Percentiles rank a stretch among this genome's conserved stretches.
phyloP scores from a whole-genome alignment of 257 asterid genomes.

The Jaltomata sinuosa region DNA sequence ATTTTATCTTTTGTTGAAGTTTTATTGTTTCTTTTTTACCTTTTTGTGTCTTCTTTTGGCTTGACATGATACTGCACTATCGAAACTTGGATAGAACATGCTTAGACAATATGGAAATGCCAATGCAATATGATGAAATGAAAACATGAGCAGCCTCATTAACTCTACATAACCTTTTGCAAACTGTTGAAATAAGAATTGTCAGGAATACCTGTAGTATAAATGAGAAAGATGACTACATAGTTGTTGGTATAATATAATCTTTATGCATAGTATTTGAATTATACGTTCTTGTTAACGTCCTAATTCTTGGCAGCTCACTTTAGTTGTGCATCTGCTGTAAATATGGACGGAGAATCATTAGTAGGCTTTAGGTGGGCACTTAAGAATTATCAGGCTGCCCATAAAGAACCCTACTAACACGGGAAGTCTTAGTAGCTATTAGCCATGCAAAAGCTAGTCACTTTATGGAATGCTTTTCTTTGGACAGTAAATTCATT shows the following conservation, averaged over 20 bases:
- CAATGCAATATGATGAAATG: neutral
- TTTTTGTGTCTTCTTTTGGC: neutral
- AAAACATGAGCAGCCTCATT: neutral
- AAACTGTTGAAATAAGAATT: neutral
- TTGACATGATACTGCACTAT: neutral
- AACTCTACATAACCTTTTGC: neutral
- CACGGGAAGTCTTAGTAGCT: slow-evolving; percentile 10
- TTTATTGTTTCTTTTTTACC: too few species aligned
- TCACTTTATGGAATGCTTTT: neutral
- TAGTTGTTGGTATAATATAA: neutral
- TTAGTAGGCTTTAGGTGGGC: slow-evolving; percentile 65
- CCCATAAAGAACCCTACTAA: slow-evolving; percentile 54
- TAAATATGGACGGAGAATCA: slow-evolving; percentile 65
- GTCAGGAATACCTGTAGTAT: neutral
- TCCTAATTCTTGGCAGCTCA: slow-evolving; percentile 72
- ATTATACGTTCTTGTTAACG: neutral
- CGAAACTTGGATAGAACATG: neutral
- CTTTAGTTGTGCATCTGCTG: slow-evolving; percentile 58
- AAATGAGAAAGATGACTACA: neutral
- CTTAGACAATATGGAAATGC: neutral
- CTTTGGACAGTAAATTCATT: neutral
- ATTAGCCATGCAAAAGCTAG: neutral
- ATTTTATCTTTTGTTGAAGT: too few species aligned
- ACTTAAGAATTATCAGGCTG: slow-evolving; percentile 22
- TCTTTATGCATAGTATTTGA: neutral